Conservation (phyloP, 495 filamentous ascomycete species). For the Podospora appendiculata region DNA sequence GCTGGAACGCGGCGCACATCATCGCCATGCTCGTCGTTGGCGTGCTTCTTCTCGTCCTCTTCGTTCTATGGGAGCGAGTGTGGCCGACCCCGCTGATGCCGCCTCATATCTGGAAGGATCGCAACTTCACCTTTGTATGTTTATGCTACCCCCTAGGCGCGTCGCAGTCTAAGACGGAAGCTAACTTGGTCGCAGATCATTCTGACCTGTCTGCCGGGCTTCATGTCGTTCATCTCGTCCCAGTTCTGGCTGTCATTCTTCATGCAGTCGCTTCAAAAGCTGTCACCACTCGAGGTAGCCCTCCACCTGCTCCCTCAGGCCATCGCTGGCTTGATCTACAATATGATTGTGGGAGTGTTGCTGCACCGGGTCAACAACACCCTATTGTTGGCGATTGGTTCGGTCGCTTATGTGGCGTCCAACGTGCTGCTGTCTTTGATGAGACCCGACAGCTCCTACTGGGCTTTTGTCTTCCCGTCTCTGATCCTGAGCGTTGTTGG, state of each 20-base stretch:
- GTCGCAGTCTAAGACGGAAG: neutral
- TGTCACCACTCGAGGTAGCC: slow-evolving; percentile 44
- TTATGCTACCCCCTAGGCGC: neutral
- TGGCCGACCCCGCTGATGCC: slow-evolving; percentile 46
- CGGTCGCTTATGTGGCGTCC: slow-evolving; percentile 32
- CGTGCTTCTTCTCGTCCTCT: slow-evolving; percentile 43
- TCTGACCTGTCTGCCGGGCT: slow-evolving; percentile 42
- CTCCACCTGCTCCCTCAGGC: slow-evolving; percentile 50
- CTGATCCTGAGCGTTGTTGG: slow-evolving; percentile 47
- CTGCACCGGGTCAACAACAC: slow-evolving; percentile 43
- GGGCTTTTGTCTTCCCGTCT: slow-evolving; percentile 50
- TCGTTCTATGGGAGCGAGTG: slow-evolving; percentile 54
- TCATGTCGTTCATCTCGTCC: slow-evolving; percentile 41
- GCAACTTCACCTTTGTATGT: slow-evolving; percentile 44
- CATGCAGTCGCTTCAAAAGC: slow-evolving; percentile 44
- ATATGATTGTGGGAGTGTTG: slow-evolving; percentile 41
- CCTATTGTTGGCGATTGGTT: slow-evolving; percentile 40
- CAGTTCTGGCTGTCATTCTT: slow-evolving; percentile 50
- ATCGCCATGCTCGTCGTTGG: slow-evolving; percentile 55
- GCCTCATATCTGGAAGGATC: slow-evolving; percentile 45
- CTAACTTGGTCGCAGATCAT: slow-evolving; percentile 36
- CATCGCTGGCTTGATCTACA: slow-evolving; percentile 42
- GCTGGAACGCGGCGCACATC: slow-evolving; percentile 56
- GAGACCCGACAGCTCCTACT: slow-evolving; percentile 38
- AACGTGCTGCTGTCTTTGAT: slow-evolving; percentile 37